Evolutionary conservation across 495 filamentous ascomycete species (phyloP).

Genomic region (Diplogelasinospora grovesii): DNA sequence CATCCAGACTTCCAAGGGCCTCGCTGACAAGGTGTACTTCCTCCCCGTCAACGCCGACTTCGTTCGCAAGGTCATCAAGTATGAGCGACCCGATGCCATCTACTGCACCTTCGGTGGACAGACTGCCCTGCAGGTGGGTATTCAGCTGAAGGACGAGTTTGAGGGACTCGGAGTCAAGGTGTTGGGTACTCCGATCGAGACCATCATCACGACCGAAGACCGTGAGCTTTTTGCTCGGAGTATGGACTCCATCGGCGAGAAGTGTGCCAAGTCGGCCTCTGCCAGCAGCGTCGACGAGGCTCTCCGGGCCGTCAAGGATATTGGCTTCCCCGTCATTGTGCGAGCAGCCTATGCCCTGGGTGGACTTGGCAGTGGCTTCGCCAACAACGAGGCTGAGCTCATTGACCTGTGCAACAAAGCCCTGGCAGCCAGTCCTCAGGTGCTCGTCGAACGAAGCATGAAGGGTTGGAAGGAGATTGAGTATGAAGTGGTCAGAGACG

Average conservation of each 20-base stretch:
- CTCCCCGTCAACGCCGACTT: conserved; percentile 95
- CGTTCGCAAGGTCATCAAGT: conserved; percentile 90
- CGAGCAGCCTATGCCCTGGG: conserved; percentile 94
- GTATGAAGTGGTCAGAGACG: conserved; percentile 96
- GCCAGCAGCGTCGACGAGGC: conserved; percentile 84
- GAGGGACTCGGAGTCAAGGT: conserved; percentile 85
- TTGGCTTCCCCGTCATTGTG: conserved; percentile 94
- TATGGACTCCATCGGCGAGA: conserved; percentile 98
- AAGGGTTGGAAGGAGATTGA: conserved; percentile 99
- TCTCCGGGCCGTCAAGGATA: conserved; percentile 71
- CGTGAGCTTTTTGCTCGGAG: conserved; percentile 93
- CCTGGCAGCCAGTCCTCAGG: conserved; percentile 90
- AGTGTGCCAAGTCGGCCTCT: conserved; percentile 94
- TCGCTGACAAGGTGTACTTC: conserved; percentile 98
- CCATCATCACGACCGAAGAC: conserved; percentile 97
- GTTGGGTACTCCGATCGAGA: conserved; percentile 92
- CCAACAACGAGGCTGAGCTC: conserved; percentile 80
- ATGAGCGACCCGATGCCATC: conserved; percentile 90
- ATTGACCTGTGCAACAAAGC: conserved; percentile 90
- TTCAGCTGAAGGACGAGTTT: conserved; percentile 94
- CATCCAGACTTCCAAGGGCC: conserved; percentile 95
- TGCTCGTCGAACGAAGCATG: conserved; percentile 95
- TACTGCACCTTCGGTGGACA: conserved; percentile 95
- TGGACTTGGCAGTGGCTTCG: conserved; percentile 92
- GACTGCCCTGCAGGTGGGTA: conserved; percentile 90